Conservation (phyloP, 2,329 filamentous ascomycete genomes). For the Calonectria montana region DNA sequence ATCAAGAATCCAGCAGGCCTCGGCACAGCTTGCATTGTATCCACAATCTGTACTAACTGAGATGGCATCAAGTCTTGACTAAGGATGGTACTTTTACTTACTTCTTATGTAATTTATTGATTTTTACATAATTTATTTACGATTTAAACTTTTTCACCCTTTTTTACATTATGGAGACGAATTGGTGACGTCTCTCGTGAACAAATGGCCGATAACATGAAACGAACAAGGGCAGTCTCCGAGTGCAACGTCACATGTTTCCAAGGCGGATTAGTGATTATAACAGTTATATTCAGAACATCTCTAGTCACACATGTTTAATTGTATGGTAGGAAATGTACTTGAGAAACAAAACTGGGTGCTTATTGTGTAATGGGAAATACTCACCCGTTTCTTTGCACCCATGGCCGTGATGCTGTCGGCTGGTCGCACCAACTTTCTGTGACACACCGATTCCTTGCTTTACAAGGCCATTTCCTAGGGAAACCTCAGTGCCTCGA, state of each 20-base stretch:
- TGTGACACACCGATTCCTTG: too few species aligned
- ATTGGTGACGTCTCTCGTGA: not conserved
- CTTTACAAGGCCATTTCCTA: too few species aligned
- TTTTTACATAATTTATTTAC: too few species aligned
- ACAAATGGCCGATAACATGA: not conserved
- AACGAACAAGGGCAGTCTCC: not conserved
- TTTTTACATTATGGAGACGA: not conserved
- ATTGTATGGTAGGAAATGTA: not conserved
- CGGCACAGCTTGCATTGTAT: not conserved
- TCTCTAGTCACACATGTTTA: not conserved
- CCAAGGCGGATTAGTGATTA: not conserved
- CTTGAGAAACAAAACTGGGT: not conserved
- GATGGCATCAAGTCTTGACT: not conserved
- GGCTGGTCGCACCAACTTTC: too few species aligned
- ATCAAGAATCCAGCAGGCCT: not conserved
- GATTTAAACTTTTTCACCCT: not conserved
- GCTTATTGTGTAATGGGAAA: too few species aligned
- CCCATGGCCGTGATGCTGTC: too few species aligned
- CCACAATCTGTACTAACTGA: not conserved
- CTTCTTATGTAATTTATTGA: not conserved
- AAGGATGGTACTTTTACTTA: not conserved
- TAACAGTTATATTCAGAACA: not conserved
- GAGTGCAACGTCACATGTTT: not conserved
- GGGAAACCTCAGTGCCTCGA: too few species aligned
- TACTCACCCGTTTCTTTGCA: too few species aligned